Base-by-base conservation (phyloP, 257 asterid species). In the Craterostigma plantagineum region DNA sequence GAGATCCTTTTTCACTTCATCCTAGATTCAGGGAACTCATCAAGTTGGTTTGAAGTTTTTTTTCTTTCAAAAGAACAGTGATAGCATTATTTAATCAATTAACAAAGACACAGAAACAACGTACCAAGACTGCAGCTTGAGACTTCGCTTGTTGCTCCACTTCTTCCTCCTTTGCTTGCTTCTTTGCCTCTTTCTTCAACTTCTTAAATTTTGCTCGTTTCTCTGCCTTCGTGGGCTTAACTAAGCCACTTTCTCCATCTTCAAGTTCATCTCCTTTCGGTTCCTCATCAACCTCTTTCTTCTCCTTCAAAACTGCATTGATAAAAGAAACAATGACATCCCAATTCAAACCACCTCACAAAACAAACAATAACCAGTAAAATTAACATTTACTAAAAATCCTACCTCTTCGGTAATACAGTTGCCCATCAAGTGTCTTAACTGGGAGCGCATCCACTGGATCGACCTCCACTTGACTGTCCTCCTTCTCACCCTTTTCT, bases 371-470 rank as follows among this genome's bases (percentile, higher is more conserved):
- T 8, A 36, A 9, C 38, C 8, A 17, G 18, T 7, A 46, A 48
- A 23, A 2, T 23, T 23, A 23, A 23, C 30, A 23, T 23, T 23
- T 2, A 23, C 30, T 23, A 23, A 23, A 23, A 23, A 23, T 23
- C 30, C 30, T 51, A 83, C 95, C 87, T 47, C 75, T 67, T 64
- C 67, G 53, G 59, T 77, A 90, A 51, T 60, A 61, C 18, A 90
- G 76, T 45, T 72, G 15, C 16, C 95, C 95, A 44, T 72, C 91
- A 47, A 67, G 45, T 16, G 83, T 71, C 57, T 79, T 83, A 48
- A 83, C 76, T 1, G 99, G 99, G 49, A 79, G 94, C 9, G 84
- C 99, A 67, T 83, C 99, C 36, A 72, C 83, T 7, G 78, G 94
- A 71, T 90, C 81, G 45, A 90, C 91, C 60, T 79, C 94, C 53